Evolutionary conservation across 305 asterid genomes (phyloP), one percentile per base, ranked within the genome.

Genomic region (Petunia hybrid): DNA sequence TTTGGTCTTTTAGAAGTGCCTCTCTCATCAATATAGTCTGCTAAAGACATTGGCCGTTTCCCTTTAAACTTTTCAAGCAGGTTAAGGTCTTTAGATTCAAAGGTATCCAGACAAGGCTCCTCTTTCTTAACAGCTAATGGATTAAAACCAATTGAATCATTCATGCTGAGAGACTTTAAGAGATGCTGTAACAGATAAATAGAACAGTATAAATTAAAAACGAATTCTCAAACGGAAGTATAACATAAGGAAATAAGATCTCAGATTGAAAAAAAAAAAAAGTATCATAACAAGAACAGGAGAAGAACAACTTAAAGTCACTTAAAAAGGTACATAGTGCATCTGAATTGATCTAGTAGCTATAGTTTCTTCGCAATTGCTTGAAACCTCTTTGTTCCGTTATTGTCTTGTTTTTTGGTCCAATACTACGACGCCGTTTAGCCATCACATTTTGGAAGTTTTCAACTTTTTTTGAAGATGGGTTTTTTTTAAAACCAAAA

Each of bases 61-160:
- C 92, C 97, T 86, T 87, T 91, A 65, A 87, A 69, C 84, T 83
- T 92, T 75, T 87, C 91, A 63, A 89, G 86, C 76, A 84, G 80
- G 67, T 88, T 91, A n/a, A 89, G 76, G 80, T 85, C 81, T 76
- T 82, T 84, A 56, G 7, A 85, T 71, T 80, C 83, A 81, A 88
- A 76, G 69, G 51, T 78, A 56, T 83, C 91, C 67, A 85, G 38
- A 78, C 48, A 53, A 77, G 9, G 65, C 73, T 87, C 96, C 89
- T 94, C 99, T 9, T 87, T 80, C 88, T 94, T 92, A 59, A 92
- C 81, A 68, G 40, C 35, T 4, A 81, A 13, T 2, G 88, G 80
- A 77, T 81, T 85, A 43, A 82, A 77, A 46, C 75, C 77, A 83
- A 73, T 82, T 41, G 80, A 69, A 66, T 59, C 62, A 85, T 82